These are phyloP conservation scores for Solanum sejunctum DNA, from an alignment of 257 asterid genomes.

Conservation along the genomic window DNA sequence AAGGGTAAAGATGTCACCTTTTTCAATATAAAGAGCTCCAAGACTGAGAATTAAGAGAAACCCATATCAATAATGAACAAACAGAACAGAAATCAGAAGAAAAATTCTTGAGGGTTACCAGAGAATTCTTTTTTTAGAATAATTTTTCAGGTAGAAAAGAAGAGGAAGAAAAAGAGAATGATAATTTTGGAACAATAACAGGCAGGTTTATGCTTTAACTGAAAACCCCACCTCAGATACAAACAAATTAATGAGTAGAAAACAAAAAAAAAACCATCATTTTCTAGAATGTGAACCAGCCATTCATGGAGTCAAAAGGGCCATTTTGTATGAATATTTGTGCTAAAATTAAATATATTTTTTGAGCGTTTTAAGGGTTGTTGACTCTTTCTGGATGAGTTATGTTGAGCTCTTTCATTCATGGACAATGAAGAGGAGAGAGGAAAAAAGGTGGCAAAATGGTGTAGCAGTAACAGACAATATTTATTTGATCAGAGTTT, in stretches of 20 bases:
- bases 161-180: background rate
- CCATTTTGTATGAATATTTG: background rate
- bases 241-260: background rate
- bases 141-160: background rate
- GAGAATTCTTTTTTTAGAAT: background rate
- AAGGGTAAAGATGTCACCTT: conserved; percentile 28
- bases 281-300: background rate
- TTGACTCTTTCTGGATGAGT: background rate
- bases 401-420: background rate
- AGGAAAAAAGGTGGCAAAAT: background rate
- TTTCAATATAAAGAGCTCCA: conserved; percentile 16
- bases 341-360: background rate
- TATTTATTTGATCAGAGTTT: background rate
- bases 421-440: background rate
- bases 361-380: background rate
- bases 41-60: conserved; percentile 4
- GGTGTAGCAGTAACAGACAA: background rate
- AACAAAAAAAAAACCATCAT: background rate
- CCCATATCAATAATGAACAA: conserved; percentile 10
- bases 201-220: conserved; percentile 8
- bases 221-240: conserved; percentile 5
- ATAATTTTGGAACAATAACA: background rate
- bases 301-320: background rate
- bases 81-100: background rate
- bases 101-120: background rate